Conservation (phyloP, 148 eudicot species). For the Beta vulgaris region DNA sequence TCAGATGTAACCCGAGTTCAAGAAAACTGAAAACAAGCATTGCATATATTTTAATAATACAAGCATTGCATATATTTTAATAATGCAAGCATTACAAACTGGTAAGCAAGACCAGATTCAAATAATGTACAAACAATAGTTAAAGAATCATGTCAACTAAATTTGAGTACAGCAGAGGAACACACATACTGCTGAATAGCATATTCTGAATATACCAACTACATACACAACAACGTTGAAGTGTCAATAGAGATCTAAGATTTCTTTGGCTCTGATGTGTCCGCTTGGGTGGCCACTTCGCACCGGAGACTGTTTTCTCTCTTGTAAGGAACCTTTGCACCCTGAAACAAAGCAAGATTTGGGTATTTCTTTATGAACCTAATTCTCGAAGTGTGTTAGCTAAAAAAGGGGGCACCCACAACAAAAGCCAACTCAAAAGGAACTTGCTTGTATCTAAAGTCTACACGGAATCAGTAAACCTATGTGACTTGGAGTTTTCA, state of each 20-base stretch:
- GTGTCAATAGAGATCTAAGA: conserved; percentile 6
- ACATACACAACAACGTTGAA: conserved; percentile 14
- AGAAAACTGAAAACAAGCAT: neutral
- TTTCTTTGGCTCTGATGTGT: conserved; percentile 37
- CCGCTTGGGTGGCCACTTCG: conserved; percentile 35
- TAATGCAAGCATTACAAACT: neutral
- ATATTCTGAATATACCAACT: neutral
- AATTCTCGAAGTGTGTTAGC: neutral
- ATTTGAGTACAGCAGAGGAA: conserved; percentile 3
- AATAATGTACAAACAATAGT: conserved; percentile 9
- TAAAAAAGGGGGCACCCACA: neutral
- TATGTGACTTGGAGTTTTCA: too few species aligned
- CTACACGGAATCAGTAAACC: neutral
- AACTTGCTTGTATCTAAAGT: neutral
- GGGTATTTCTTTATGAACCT: conserved; percentile 10
- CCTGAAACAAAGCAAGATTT: conserved; percentile 38
- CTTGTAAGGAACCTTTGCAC: conserved; percentile 63
- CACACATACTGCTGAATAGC: neutral
- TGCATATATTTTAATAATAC: neutral
- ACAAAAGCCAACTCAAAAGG: neutral
- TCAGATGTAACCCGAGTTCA: too few species aligned
- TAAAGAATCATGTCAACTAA: conserved; percentile 3
- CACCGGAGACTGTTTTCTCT: conserved; percentile 69
- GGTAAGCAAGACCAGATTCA: conserved; percentile 6
- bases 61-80: neutral